phyloP scores from a whole-genome alignment of 164 flowering plant species.

The Vitis rotundifolia region DNA sequence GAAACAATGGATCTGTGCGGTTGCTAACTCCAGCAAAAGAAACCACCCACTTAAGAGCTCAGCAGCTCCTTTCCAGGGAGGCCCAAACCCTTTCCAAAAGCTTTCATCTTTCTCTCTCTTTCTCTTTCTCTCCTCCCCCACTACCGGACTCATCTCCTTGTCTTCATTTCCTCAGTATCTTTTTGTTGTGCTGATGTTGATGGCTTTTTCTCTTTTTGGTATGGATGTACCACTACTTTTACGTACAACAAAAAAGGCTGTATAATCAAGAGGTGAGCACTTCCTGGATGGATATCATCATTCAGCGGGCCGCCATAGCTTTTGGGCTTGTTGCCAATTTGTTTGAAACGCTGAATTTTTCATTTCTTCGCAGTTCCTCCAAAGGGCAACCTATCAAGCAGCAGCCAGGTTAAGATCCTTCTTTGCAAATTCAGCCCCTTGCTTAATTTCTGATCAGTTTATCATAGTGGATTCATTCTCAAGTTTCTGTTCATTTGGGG shows the following conservation, averaged over 20 bases:
- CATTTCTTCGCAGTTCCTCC: conserved; percentile 28
- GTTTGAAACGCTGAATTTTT: neutral
- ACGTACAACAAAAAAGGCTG: conserved; percentile 23
- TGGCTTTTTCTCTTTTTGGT: neutral
- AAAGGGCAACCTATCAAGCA: conserved; percentile 20
- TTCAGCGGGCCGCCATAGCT: neutral
- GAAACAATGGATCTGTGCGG: too few relatives aligned
- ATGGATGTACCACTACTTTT: neutral
- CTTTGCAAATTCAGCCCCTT: neutral
- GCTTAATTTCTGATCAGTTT: neutral
- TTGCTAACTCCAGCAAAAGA: too few relatives aligned
- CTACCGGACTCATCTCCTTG: too few relatives aligned
- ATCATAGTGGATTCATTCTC: neutral
- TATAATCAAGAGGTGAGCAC: conserved; percentile 43
- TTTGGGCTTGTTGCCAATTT: neutral
- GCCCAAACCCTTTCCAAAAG: too few relatives aligned
- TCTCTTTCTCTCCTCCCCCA: too few relatives aligned
- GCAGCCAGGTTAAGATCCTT: conserved; percentile 18
- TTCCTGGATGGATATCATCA: too few relatives aligned
- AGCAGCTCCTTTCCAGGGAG: too few relatives aligned
- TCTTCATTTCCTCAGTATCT: too few relatives aligned
- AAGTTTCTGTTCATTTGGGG: neutral
- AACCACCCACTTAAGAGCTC: too few relatives aligned
- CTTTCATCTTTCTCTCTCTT: too few relatives aligned
- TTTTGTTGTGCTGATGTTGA: neutral